phyloP scores from a whole-genome alignment of 1,284 basidiomycete species.

The Cryptococcus sp. region DNA sequence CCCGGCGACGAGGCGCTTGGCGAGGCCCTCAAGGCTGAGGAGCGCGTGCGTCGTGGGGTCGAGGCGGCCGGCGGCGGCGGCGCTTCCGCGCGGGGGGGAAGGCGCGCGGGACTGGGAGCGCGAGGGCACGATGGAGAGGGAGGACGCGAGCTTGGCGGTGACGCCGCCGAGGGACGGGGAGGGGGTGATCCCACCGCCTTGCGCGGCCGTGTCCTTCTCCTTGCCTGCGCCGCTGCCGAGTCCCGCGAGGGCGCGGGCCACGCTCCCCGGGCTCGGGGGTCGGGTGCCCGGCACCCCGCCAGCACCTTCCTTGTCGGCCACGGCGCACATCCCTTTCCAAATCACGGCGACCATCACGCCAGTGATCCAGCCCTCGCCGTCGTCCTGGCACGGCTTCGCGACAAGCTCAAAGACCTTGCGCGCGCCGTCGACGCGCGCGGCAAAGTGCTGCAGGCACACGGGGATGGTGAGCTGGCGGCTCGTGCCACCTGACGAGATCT shows the following conservation, averaged over 20 bases:
- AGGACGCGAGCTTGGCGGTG: conserved; percentile 38
- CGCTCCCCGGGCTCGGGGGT: conserved; percentile 41
- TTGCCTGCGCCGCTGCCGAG: conserved; percentile 36
- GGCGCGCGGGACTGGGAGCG: conserved; percentile 42
- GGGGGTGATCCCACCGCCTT: conserved; percentile 17
- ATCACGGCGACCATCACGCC: conserved; percentile 48
- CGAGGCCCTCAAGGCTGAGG: conserved; percentile 47
- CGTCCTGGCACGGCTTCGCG: conserved; percentile 45
- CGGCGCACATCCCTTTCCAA: conserved; percentile 49
- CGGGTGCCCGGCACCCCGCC: conserved; percentile 11
- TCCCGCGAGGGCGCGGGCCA: conserved; percentile 40
- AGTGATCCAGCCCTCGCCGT: conserved; percentile 51
- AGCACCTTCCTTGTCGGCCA: conserved; percentile 34
- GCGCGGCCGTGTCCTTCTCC: conserved; percentile 17
- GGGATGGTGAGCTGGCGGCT: conserved; percentile 23
- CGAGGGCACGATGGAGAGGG: conserved; percentile 37
- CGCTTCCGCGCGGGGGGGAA: conserved; percentile 37
- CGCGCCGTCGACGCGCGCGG: conserved; percentile 45
- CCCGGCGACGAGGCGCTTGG: conserved; percentile 44
- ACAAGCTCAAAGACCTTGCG: conserved; percentile 46
- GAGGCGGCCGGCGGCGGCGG: conserved; percentile 11
- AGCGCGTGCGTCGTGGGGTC: conserved; percentile 45
- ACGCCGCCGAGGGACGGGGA: conserved; percentile 31
- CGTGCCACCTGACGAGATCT: conserved; percentile 33
- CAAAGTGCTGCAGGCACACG: conserved; percentile 46